phyloP scores from a whole-genome alignment of 2,329 filamentous ascomycete species.

The Hymenoscyphus occultus region DNA sequence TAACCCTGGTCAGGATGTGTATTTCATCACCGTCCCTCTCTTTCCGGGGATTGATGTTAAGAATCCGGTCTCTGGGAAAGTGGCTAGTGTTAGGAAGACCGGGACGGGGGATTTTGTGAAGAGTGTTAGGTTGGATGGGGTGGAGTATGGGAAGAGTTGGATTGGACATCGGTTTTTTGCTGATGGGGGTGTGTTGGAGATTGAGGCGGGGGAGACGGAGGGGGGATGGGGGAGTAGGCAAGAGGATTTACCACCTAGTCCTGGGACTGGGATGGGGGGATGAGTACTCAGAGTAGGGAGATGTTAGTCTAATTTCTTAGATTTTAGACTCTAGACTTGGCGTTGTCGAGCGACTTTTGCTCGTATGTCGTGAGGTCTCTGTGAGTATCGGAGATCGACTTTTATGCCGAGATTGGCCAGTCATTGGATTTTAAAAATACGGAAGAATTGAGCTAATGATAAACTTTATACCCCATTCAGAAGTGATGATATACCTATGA shows the following conservation, averaged over 20 bases:
- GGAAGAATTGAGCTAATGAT: too few relatives aligned
- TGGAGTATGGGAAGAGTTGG: conserved; percentile 63
- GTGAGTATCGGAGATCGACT: too few relatives aligned
- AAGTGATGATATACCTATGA: too few relatives aligned
- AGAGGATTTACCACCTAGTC: conserved; percentile 61
- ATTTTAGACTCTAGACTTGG: too few relatives aligned
- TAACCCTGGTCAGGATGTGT: conserved; percentile 66
- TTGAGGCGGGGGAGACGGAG: conserved; percentile 58
- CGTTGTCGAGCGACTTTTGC: too few relatives aligned
- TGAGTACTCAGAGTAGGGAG: background rate
- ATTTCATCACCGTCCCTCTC: conserved; percentile 66
- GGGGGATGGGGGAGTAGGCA: conserved; percentile 61
- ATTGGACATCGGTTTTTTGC: conserved; percentile 66
- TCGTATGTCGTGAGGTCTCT: too few relatives aligned
- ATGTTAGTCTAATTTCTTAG: background rate
- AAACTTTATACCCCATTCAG: too few relatives aligned
- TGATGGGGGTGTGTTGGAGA: conserved; percentile 60
- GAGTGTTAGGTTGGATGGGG: conserved; percentile 59
- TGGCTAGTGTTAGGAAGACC: conserved; percentile 55
- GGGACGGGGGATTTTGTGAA: conserved; percentile 63
- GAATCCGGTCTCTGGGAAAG: conserved; percentile 55
- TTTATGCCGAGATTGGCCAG: too few relatives aligned
- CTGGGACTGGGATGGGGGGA: conserved; percentile 1
- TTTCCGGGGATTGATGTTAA: conserved; percentile 59
- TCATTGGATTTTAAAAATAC: too few relatives aligned